These are phyloP conservation scores for Taxawa tesnikishii DNA, from an alignment of 2,329 filamentous ascomycete genomes.

Conservation along the genomic window DNA sequence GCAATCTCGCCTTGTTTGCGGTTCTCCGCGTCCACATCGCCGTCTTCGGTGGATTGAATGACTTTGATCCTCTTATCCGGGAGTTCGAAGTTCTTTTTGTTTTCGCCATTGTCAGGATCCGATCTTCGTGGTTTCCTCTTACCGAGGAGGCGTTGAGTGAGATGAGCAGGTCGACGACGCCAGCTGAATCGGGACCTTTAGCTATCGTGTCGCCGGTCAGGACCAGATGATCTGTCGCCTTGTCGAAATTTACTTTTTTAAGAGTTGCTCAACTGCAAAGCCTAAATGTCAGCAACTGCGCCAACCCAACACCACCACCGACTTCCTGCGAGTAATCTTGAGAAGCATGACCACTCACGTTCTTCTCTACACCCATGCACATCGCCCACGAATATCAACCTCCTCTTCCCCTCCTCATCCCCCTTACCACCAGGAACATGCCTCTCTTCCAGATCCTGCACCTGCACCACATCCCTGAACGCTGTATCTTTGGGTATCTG, in stretches of 20 bases:
- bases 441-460: constrained; percentile 35
- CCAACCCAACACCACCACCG: too few species aligned
- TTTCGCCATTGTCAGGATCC: constrained; percentile 47
- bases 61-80: too few species aligned
- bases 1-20: constrained; percentile 10
- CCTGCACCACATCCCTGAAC: constrained; percentile 30
- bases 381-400: constrained; percentile 77
- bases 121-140: constrained; percentile 87
- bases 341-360: constrained; percentile 13
- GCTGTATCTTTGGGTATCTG: constrained; percentile 4
- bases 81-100: too few species aligned
- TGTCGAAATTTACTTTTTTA: constrained; percentile 50
- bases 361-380: constrained; percentile 77
- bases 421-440: constrained; percentile 19
- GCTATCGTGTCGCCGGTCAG: constrained; percentile 69
- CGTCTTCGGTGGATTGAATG: too few species aligned
- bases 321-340: too few species aligned
- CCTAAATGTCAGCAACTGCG: not conserved
- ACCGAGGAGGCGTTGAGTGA: constrained; percentile 65
- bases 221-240: constrained; percentile 58
- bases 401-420: constrained; percentile 29
- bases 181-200: constrained; percentile 74
- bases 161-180: constrained; percentile 66
- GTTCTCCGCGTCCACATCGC: too few species aligned
- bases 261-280: constrained; percentile 44